Base-by-base conservation (phyloP, 1,139 yeast species). In the Scheffersomyces insectosa region DNA sequence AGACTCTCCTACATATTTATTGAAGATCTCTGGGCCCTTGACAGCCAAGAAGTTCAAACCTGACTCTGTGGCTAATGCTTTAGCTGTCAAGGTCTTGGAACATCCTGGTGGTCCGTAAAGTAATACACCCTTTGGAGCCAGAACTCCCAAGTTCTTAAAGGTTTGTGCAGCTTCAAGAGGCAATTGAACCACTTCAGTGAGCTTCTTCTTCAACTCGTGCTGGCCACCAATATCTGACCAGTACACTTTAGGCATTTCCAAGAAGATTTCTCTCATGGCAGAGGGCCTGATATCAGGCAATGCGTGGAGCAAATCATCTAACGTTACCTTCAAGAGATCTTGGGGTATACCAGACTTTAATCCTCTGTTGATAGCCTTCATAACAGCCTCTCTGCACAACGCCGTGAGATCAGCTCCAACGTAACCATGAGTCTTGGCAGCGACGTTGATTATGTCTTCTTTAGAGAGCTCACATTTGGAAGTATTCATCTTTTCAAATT, bases 171-270 rank as follows among this genome's bases (percentile, higher is more conserved):
- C 95, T 45, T 86, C 86, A 31, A 95, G 67, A 0, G 99, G 99
- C 56, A 95, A 72, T 57, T 90, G 96, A 15, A 93, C 93, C 62
- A 95, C 95, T 59, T 93, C 99, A 32, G 79, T 79, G 52, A 93
- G 76, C 56, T 90, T 88, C 47, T 75, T 75, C 58, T 93, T 93
- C 45, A 93, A 74, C 14, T 80, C 84, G 15, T 85, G 83, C 62
- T 93, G 98, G 1, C 99, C 99, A 14, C 99, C 99, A 53, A 93
- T 91, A 65, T 95, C 99, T 11, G 81, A 70, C 99, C 99, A 93
- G 50, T 80, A 77, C 0, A 91, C 96, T 57, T 89, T 88, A 3
- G 99, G 98, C 78, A 91, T 88, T 57, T 93, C 99, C 42, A 93
- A 70, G 47, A 90, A 84, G 43, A 91, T 88, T 59, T 95, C 99